A percentile compares a stretch with the other conserved stretches of the same genome.
phyloP scores from a whole-genome alignment of 2,329 filamentous ascomycete species.

The Claviceps arundinis region DNA sequence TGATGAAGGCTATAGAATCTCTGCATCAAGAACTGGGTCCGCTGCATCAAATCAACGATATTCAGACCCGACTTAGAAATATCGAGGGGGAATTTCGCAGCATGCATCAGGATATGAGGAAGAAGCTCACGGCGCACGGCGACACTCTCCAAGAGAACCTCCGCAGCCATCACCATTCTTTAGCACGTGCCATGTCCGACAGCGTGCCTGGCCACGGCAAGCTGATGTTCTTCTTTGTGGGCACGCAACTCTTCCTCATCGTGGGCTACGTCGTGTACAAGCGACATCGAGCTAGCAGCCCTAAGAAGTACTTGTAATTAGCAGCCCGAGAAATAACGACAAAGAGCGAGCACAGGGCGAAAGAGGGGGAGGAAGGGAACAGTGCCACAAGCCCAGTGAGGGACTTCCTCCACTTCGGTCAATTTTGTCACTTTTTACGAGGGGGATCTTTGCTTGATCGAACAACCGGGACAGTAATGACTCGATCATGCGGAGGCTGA shows the following conservation, averaged over 20 bases:
- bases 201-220: slow-evolving; percentile 35
- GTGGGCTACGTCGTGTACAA: slow-evolving; percentile 67
- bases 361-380: neutral
- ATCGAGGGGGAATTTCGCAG: slow-evolving; percentile 46
- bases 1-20: slow-evolving; percentile 33
- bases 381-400: too few species aligned
- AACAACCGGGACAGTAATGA: neutral
- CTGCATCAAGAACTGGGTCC: slow-evolving; percentile 32
- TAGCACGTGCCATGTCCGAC: slow-evolving; percentile 34
- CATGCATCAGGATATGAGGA: slow-evolving; percentile 40
- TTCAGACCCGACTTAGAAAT: slow-evolving; percentile 33
- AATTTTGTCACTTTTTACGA: neutral
- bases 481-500: neutral
- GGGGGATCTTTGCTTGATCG: neutral
- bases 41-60: slow-evolving; percentile 29
- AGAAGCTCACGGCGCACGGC: slow-evolving; percentile 37
- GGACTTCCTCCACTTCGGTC: neutral
- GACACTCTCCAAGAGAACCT: slow-evolving; percentile 39
- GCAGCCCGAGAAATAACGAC: slow-evolving; percentile 74
- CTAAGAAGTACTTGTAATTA: slow-evolving; percentile 79
- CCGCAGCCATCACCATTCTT: slow-evolving; percentile 33
- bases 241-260: slow-evolving; percentile 58
- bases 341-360: neutral
- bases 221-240: slow-evolving; percentile 58
- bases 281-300: slow-evolving; percentile 56